These are phyloP conservation scores for Periconia sp. DNA, from an alignment of 2,329 filamentous ascomycete genomes.

Conservation along the genomic window DNA sequence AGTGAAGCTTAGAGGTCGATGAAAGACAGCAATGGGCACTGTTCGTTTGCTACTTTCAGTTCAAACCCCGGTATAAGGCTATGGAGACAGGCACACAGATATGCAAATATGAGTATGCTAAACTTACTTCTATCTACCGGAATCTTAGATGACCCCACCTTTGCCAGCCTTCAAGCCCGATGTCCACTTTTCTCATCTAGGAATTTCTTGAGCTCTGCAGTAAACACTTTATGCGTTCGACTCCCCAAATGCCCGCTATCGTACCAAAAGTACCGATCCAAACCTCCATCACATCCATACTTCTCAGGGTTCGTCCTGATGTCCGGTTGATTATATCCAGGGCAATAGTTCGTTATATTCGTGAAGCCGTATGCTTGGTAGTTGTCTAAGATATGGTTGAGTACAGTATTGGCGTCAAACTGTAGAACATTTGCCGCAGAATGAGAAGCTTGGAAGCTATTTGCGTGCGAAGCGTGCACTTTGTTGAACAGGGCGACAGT, in stretches of 20 bases:
- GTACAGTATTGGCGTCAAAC: slow-evolving; percentile 53
- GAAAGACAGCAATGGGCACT: too few relatives aligned
- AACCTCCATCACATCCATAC: slow-evolving; percentile 53
- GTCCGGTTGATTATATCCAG: slow-evolving; percentile 54
- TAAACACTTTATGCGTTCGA: slow-evolving; percentile 49
- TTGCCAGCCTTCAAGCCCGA: too few relatives aligned
- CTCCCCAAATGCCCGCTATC: slow-evolving; percentile 56
- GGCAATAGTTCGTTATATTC: slow-evolving; percentile 55
- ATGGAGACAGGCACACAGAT: too few relatives aligned
- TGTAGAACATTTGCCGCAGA: slow-evolving; percentile 46
- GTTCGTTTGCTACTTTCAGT: too few relatives aligned
- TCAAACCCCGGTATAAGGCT: too few relatives aligned
- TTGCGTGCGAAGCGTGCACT: slow-evolving; percentile 44
- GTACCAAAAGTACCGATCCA: slow-evolving; percentile 57
- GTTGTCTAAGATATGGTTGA: slow-evolving; percentile 52
- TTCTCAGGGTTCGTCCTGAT: slow-evolving; percentile 49
- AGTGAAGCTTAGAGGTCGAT: too few relatives aligned
- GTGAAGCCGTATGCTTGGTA: slow-evolving; percentile 50
- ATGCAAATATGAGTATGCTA: too few relatives aligned
- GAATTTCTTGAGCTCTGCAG: slow-evolving; percentile 27
- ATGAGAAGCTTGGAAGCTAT: slow-evolving; percentile 40
- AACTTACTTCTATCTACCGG: too few relatives aligned
- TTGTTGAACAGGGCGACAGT: slow-evolving; percentile 55
- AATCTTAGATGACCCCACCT: too few relatives aligned
- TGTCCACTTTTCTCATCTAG: slow-evolving; percentile 15